These are phyloP conservation scores for Oryza longistaminata DNA, from an alignment of 176 grass and related monocot genomes.

Conservation along the genomic window DNA sequence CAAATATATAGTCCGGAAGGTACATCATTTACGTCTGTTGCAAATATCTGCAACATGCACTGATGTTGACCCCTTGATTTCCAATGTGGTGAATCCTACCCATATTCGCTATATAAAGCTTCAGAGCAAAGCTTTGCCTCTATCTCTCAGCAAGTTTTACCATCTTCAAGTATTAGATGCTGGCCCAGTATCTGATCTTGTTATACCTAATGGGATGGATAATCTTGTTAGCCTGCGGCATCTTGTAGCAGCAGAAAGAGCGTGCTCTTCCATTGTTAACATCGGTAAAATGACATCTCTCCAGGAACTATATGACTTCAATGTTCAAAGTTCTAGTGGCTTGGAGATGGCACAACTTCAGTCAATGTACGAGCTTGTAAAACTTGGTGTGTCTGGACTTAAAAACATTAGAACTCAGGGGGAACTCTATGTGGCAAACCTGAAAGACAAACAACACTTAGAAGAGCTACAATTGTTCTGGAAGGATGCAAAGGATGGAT, in stretches of 20 bases:
- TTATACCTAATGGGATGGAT: neutral
- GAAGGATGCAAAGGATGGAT: neutral
- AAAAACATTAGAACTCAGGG: neutral
- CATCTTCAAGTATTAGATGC: constrained; percentile 49
- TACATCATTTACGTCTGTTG: constrained; percentile 4
- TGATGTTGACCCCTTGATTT: neutral
- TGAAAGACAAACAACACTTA: constrained; percentile 35
- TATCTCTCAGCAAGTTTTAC: constrained; percentile 21
- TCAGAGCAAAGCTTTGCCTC: neutral
- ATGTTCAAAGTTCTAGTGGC: neutral
- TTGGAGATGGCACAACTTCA: constrained; percentile 18
- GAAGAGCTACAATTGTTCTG: constrained; percentile 31
- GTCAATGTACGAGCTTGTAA: constrained; percentile 16
- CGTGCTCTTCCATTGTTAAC: neutral
- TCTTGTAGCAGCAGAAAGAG: neutral
- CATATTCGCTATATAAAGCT: constrained; percentile 39
- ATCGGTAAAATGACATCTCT: constrained; percentile 26
- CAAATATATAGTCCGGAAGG: neutral
- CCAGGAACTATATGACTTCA: constrained; percentile 14
- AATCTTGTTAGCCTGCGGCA: constrained; percentile 22
- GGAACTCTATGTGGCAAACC: neutral
- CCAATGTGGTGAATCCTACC: neutral
- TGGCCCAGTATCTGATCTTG: neutral
- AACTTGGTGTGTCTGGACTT: neutral
- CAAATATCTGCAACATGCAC: neutral